These are phyloP conservation scores for Alternaria ethzedia DNA, from an alignment of 2,329 filamentous ascomycete genomes.

Conservation along the genomic window DNA sequence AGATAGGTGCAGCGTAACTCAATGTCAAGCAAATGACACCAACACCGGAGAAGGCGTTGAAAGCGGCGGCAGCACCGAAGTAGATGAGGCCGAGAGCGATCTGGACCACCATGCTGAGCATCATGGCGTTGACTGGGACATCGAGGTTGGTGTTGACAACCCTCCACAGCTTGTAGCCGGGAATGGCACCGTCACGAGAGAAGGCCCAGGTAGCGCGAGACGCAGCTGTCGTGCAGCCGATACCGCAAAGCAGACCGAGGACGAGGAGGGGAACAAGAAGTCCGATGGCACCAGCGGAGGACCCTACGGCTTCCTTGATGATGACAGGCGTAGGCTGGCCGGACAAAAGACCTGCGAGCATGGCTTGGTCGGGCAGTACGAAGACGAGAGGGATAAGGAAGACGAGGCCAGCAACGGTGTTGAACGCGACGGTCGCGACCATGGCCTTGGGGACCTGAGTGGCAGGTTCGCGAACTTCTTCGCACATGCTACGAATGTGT, in stretches of 20 bases:
- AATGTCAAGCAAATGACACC: conserved; percentile 73
- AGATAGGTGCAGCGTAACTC: conserved; percentile 71
- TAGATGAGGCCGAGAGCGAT: conserved; percentile 70
- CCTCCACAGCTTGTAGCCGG: conserved; percentile 66
- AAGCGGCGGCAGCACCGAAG: conserved; percentile 72
- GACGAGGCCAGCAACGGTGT: conserved; percentile 69
- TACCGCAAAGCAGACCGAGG: conserved; percentile 70
- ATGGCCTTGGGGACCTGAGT: conserved; percentile 76
- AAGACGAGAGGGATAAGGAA: conserved; percentile 74
- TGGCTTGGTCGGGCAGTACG: conserved; percentile 68
- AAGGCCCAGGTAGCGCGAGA: conserved; percentile 74
- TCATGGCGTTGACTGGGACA: conserved; percentile 74
- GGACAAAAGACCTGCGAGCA: conserved; percentile 60
- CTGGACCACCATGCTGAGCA: conserved; percentile 71
- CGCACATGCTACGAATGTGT: conserved; percentile 67
- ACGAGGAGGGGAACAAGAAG: conserved; percentile 70
- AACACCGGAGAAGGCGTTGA: conserved; percentile 74
- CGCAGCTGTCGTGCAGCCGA: conserved; percentile 72
- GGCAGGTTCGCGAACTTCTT: conserved; percentile 71
- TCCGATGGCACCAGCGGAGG: conserved; percentile 65
- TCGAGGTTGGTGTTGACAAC: conserved; percentile 67
- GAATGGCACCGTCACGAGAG: conserved; percentile 72
- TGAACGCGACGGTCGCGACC: conserved; percentile 70
- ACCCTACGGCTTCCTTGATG: conserved; percentile 67
- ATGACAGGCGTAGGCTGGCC: conserved; percentile 71